Evolutionary conservation across 495 filamentous ascomycete genomes (phyloP).

Genomic region (Penicillium malachiteum): DNA sequence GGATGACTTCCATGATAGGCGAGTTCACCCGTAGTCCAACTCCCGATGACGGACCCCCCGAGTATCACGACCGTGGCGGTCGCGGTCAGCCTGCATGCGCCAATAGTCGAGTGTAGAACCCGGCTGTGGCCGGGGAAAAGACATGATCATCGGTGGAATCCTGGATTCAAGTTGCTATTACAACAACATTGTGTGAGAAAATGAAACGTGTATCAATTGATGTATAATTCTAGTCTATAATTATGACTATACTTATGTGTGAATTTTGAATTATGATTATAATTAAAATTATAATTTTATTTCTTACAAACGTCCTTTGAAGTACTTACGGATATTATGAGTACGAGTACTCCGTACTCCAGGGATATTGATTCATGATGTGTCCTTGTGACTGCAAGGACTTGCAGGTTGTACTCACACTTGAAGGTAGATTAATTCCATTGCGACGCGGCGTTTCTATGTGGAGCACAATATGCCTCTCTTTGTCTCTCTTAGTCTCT

Average conservation of each 20-base stretch:
- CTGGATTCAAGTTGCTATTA: too few relatives aligned
- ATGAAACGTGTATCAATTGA: too few relatives aligned
- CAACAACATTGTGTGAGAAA: too few relatives aligned
- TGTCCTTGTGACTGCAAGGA: constrained; percentile 16
- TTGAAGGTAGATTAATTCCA: not conserved
- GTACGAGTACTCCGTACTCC: not conserved
- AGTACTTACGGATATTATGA: not conserved
- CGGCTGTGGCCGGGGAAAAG: constrained; percentile 9
- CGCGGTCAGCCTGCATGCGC: constrained; percentile 28
- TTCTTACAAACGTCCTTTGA: not conserved
- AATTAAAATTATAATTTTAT: not conserved
- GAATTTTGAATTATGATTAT: not conserved
- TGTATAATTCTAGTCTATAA: too few relatives aligned
- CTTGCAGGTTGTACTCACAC: constrained; percentile 10
- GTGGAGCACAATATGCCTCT: constrained; percentile 19
- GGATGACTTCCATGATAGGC: constrained; percentile 27
- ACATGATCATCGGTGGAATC: constrained; percentile 20
- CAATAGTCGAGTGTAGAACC: constrained; percentile 28
- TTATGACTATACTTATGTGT: too few relatives aligned
- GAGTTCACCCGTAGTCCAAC: constrained; percentile 14
- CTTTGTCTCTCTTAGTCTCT: not conserved
- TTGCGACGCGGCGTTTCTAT: constrained; percentile 6
- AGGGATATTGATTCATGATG: constrained; percentile 10
- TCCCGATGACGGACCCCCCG: constrained; percentile 17
- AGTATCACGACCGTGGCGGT: constrained; percentile 24